phyloP scores from a whole-genome alignment of 164 flowering plant genomes.

The Tetracentron sinense region DNA sequence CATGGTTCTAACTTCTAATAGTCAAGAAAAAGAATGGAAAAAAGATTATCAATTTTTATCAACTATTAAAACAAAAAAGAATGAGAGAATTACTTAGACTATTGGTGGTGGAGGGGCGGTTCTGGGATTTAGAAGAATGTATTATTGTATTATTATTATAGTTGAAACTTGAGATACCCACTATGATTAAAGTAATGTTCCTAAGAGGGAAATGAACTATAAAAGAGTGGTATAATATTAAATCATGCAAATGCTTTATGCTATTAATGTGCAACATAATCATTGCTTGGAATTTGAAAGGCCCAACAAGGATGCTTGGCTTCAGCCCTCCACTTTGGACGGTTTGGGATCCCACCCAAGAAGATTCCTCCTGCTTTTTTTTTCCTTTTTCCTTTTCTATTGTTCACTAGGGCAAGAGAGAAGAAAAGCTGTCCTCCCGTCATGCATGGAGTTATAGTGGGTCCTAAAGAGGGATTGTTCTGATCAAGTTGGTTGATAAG shows the following conservation, averaged over 20 bases:
- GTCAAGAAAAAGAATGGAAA: too few species aligned
- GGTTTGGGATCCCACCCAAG: slow-evolving; percentile 3
- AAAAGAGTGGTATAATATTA: slow-evolving; percentile 17
- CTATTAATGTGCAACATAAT: too few species aligned
- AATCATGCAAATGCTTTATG: too few species aligned
- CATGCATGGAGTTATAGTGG: too few species aligned
- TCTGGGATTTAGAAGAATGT: background rate
- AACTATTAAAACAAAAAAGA: too few species aligned
- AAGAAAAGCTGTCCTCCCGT: too few species aligned
- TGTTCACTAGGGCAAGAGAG: background rate
- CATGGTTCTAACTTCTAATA: too few species aligned
- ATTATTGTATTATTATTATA: slow-evolving; percentile 3
- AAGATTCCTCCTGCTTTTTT: slow-evolving; percentile 7
- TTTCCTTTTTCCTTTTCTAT: background rate
- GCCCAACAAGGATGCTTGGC: slow-evolving; percentile 7
- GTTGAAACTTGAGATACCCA: slow-evolving; percentile 21
- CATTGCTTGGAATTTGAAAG: slow-evolving; percentile 3
- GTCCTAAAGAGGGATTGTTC: too few species aligned
- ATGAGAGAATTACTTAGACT: background rate
- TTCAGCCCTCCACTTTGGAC: slow-evolving; percentile 12
- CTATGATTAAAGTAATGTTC: slow-evolving; percentile 25
- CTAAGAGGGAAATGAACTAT: slow-evolving; percentile 42
- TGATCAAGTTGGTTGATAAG: too few species aligned
- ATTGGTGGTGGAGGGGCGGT: background rate
- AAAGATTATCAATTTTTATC: too few species aligned